These are phyloP conservation scores for Rhodamnia rubescens DNA, from an alignment of 345 rosid species.

Conservation along the genomic window DNA sequence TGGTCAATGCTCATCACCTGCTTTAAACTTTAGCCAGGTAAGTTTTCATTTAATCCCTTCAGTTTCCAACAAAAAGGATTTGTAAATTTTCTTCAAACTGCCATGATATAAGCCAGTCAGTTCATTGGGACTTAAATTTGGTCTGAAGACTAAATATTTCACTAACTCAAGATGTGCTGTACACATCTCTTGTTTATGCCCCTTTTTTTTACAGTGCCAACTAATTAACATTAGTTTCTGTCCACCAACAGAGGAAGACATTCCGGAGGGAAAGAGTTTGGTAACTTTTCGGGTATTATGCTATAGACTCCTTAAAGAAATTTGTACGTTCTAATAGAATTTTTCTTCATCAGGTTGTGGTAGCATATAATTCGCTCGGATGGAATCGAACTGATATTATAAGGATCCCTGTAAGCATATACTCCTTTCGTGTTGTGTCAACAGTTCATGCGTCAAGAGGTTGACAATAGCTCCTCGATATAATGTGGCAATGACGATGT, in stretches of 20 bases:
- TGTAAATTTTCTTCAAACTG: background rate
- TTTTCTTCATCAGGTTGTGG: slow-evolving; percentile 44
- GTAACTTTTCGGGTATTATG: slow-evolving; percentile 21
- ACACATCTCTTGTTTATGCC: background rate
- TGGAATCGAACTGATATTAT: slow-evolving; percentile 66
- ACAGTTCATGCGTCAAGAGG: background rate
- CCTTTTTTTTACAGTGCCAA: slow-evolving; percentile 43
- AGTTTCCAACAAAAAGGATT: background rate
- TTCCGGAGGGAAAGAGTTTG: slow-evolving; percentile 47
- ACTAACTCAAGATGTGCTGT: background rate
- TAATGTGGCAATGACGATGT: background rate
- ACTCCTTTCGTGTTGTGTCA: background rate
- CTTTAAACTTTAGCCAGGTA: slow-evolving; percentile 44
- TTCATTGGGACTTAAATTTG: background rate
- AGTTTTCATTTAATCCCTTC: background rate
- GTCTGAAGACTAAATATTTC: background rate
- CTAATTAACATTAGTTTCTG: slow-evolving; percentile 77
- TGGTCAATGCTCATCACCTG: slow-evolving; percentile 26
- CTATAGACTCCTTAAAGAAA: background rate
- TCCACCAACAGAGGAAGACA: slow-evolving; percentile 55
- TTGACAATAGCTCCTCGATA: background rate
- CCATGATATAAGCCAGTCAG: background rate
- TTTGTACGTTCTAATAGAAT: background rate
- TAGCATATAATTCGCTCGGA: slow-evolving; percentile 69
- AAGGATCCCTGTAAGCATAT: slow-evolving; percentile 54